A percentile compares a stretch with the other conserved stretches of the same genome.
phyloP scores from a whole-genome alignment of 2,329 filamentous ascomycete genomes.

The Drechslerella coelobrocha region DNA sequence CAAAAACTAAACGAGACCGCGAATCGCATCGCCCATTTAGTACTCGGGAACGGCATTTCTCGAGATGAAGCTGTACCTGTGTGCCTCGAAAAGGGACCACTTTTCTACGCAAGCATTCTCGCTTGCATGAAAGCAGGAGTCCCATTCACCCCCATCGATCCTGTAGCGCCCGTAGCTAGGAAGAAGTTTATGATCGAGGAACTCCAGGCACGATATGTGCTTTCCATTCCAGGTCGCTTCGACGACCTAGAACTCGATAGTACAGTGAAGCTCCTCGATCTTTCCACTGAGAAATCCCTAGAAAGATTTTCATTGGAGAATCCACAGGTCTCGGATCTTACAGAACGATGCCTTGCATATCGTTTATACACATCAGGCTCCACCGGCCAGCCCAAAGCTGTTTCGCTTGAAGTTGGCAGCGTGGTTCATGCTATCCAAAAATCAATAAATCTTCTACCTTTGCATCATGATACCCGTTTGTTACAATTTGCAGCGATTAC shows the following conservation, averaged over 20 bases:
- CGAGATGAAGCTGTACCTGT: conserved; percentile 54
- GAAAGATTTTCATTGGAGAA: conserved; percentile 51
- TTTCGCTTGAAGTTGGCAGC: conserved; percentile 59
- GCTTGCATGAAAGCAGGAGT: conserved; percentile 55
- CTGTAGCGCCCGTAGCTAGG: conserved; percentile 52
- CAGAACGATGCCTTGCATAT: conserved; percentile 58
- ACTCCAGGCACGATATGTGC: conserved; percentile 51
- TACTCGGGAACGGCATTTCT: conserved; percentile 50
- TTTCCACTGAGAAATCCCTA: conserved; percentile 37
- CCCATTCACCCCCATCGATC: conserved; percentile 55
- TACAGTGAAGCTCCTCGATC: conserved; percentile 38
- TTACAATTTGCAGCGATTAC: conserved; percentile 59
- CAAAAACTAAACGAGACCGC: conserved; percentile 51
- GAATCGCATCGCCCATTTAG: conserved; percentile 53
- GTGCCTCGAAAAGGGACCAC: conserved; percentile 54
- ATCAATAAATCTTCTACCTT: conserved; percentile 58
- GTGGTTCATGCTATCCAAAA: conserved; percentile 59
- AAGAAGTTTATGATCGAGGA: conserved; percentile 55
- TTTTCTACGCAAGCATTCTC: conserved; percentile 54
- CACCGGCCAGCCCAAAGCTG: conserved; percentile 60
- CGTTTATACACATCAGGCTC: conserved; percentile 61
- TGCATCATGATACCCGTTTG: conserved; percentile 57
- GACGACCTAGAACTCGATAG: conserved; percentile 26
- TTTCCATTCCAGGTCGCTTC: conserved; percentile 35
- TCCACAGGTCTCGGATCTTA: conserved; percentile 55